A percentile compares a stretch with the other conserved stretches of the same genome.
Evolutionary conservation across 495 filamentous ascomycete species (phyloP).

Genomic region (Hypoxylon rickii): DNA sequence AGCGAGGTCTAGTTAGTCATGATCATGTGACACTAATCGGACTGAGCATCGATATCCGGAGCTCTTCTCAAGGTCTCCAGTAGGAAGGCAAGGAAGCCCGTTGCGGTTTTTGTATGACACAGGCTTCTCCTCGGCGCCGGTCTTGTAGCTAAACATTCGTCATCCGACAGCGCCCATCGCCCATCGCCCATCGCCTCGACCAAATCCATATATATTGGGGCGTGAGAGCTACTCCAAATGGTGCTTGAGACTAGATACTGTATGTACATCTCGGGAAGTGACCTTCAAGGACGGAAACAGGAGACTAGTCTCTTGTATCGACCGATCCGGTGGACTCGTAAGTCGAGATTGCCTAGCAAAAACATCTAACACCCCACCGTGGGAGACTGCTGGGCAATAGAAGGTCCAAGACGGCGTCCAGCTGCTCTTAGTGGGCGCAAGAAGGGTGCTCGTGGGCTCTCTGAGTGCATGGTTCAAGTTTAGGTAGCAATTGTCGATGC

Average conservation of each 20-base stretch:
- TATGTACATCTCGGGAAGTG: conserved; percentile 21
- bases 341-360: conserved; percentile 35
- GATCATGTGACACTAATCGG: conserved; percentile 29
- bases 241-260: conserved; percentile 8
- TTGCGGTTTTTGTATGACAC: conserved; percentile 29
- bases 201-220: conserved; percentile 10
- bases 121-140: conserved; percentile 14
- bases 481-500: conserved; percentile 43
- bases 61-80: conserved; percentile 25
- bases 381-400: conserved; percentile 32
- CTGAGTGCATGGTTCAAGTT: conserved; percentile 30
- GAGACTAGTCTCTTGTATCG: conserved; percentile 37
- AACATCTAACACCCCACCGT: conserved; percentile 34
- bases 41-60: conserved; percentile 19
- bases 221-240: conserved; percentile 26
- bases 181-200: conserved; percentile 29
- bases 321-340: conserved; percentile 38
- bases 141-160: conserved; percentile 28
- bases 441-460: conserved; percentile 27
- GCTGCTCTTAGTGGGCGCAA: conserved; percentile 26
- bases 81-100: conserved; percentile 24
- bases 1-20: conserved; percentile 1
- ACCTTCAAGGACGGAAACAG: conserved; percentile 29
- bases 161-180: conserved; percentile 33
- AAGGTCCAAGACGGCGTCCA: conserved; percentile 24